A percentile compares a stretch with the other conserved stretches of the same genome.
These are phyloP conservation scores for Coemansia reversa DNA, from an alignment of 192 early-diverging fungal species.

Conservation along the genomic window DNA sequence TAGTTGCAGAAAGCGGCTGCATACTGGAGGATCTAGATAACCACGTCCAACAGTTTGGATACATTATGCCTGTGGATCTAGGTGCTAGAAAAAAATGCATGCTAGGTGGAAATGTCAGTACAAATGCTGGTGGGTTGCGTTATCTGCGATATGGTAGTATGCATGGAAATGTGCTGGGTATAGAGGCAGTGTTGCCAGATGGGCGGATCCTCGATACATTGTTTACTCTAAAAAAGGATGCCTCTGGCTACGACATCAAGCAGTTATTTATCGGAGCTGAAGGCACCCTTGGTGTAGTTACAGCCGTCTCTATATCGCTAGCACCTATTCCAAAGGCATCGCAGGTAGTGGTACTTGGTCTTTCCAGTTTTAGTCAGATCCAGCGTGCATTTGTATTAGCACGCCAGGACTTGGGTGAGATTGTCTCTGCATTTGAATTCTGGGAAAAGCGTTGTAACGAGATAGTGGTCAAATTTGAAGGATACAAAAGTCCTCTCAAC, in stretches of 20 bases:
- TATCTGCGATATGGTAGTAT: slow-evolving; percentile 92
- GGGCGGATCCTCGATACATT: slow-evolving; percentile 84
- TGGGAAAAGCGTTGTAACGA: slow-evolving; percentile 79
- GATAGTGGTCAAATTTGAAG: slow-evolving; percentile 58
- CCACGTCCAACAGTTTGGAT: slow-evolving; percentile 76
- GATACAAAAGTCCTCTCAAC: slow-evolving; percentile 21
- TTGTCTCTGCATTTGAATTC: slow-evolving; percentile 97
- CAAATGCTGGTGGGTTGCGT: slow-evolving; percentile 94
- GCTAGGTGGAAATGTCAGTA: slow-evolving; percentile 97
- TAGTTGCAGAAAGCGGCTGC: slow-evolving; percentile 88
- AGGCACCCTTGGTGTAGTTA: slow-evolving; percentile 93
- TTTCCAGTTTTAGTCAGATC: slow-evolving; percentile 77
- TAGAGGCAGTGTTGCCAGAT: slow-evolving; percentile 93
- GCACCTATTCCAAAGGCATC: slow-evolving; percentile 70
- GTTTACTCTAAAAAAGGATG: slow-evolving; percentile 91
- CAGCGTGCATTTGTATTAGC: slow-evolving; percentile 79
- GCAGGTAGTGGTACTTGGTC: slow-evolving; percentile 76
- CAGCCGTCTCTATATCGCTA: slow-evolving; percentile 82
- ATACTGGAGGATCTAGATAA: slow-evolving; percentile 86
- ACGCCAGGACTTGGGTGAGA: slow-evolving; percentile 81
- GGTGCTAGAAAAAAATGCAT: slow-evolving; percentile 86
- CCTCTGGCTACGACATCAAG: slow-evolving; percentile 96
- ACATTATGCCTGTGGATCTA: slow-evolving; percentile 91
- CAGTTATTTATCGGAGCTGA: slow-evolving; percentile 99
- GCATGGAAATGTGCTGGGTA: slow-evolving; percentile 89